A percentile compares a stretch with the other conserved stretches of the same genome.
Evolutionary conservation across 495 filamentous ascomycete genomes (phyloP).

Genomic region (Penicillium tannophilum): DNA sequence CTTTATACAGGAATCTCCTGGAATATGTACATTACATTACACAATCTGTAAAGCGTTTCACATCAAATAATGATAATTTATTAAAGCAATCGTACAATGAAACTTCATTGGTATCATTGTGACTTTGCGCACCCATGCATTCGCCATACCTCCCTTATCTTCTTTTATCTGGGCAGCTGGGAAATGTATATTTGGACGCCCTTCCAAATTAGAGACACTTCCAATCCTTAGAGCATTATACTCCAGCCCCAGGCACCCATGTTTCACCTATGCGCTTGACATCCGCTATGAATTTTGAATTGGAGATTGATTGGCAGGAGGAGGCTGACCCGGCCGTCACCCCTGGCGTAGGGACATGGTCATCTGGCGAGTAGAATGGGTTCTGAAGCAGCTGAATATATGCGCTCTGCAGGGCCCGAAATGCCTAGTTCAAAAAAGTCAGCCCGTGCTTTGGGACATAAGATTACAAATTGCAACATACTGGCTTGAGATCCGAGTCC

Average conservation of each 20-base stretch:
- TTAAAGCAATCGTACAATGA: not conserved
- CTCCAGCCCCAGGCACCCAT: conserved; percentile 55
- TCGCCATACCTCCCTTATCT: too few species aligned
- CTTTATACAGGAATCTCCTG: not conserved
- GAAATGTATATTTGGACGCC: not conserved
- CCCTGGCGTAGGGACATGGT: conserved; percentile 59
- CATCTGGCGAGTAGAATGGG: conserved; percentile 91
- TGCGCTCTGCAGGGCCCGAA: conserved; percentile 85
- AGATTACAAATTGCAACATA: conserved; percentile 38
- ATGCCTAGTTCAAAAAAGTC: conserved; percentile 58
- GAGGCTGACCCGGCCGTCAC: conserved; percentile 32
- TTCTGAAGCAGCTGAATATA: conserved; percentile 90
- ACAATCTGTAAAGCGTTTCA: not conserved
- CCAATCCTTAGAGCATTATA: conserved; percentile 16
- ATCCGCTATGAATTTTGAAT: conserved; percentile 76
- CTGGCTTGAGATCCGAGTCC: conserved; percentile 81
- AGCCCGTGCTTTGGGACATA: not conserved
- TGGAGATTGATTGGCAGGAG: conserved; percentile 68
- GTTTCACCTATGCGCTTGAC: conserved; percentile 82
- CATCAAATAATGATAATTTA: not conserved
- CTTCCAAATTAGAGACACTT: not conserved
- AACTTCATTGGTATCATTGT: not conserved
- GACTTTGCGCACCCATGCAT: too few species aligned
- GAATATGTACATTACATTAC: not conserved
- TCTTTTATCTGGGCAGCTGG: not conserved